Evolutionary conservation across 1,139 yeast species (phyloP), one percentile per base, ranked within the genome.

Genomic region (Geotrichum reessii): DNA sequence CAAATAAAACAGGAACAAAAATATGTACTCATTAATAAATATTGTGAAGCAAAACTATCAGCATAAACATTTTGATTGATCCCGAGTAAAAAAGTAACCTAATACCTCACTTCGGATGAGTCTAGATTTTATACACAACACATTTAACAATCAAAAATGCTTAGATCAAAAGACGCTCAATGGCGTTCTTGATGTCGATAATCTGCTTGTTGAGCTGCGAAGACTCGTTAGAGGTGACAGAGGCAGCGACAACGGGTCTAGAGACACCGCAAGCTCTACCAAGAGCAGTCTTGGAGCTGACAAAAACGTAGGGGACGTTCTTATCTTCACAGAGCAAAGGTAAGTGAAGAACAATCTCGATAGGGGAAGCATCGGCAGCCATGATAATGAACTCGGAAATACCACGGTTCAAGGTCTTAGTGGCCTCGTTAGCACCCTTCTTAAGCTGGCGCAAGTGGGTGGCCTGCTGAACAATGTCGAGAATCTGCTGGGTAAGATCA

Each of bases 241-340:
- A 88, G 66, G 98, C 98, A 74, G 99, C 96, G 75, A 93, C 92
- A 63, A 95, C 99, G 67, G 99, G 98, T 83, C 99, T 88, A 63
- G 98, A 90, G 67, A 95, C 99, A 80, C 99, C 99, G 81, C 99
- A 93, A 71, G 99, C 98, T 82, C 99, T 90, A 76, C 99, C 99
- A 71, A 95, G 83, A 66, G 99, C 99, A 71, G 95, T 87, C 83
- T 93, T 93, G 70, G 98, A 91, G 67, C 99, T 97, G 66, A 95
- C 98, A 70, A 93, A 93, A 65, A 93, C 98, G 81, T 93, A 93
- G 64, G 99, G 97, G 68, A 93, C 99, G 81, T 95, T 93, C 84
- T 93, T 93, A 80, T 93, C 99, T 80, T 93, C 99, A 79, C 99
- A 93, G 72, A 95, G 82, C 71, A 95, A 84, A 57, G 99, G 99